phyloP scores from a whole-genome alignment of 805 yeast genomes.

The Zygosaccharomyces bailii region DNA sequence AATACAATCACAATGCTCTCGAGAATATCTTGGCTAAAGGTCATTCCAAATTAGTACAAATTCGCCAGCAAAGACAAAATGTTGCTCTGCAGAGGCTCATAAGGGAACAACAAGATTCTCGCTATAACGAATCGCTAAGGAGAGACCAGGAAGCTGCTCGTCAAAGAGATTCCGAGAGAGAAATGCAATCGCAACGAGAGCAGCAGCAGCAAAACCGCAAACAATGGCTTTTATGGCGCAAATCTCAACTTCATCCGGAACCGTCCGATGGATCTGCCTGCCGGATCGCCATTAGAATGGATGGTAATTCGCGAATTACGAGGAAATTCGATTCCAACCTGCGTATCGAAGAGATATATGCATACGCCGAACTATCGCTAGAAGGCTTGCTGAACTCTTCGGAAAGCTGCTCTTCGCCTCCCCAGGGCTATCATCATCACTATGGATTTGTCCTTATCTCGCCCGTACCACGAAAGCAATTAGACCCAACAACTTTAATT shows the following conservation, averaged over 20 bases:
- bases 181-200: slow-evolving; percentile 28
- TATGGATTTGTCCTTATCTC: slow-evolving; percentile 51
- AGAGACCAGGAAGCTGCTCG: slow-evolving; percentile 57
- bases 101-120: slow-evolving; percentile 70
- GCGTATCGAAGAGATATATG: slow-evolving; percentile 61
- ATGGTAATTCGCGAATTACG: slow-evolving; percentile 56
- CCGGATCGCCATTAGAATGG: slow-evolving; percentile 66
- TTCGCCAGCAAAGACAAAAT: slow-evolving; percentile 63
- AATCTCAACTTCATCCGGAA: slow-evolving; percentile 32
- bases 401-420: slow-evolving; percentile 26
- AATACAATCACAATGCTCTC: slow-evolving; percentile 19
- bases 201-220: slow-evolving; percentile 27
- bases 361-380: slow-evolving; percentile 57
- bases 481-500: slow-evolving; percentile 38
- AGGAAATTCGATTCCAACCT: slow-evolving; percentile 46
- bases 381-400: slow-evolving; percentile 28
- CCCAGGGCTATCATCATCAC: slow-evolving; percentile 42
- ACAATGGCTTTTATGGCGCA: slow-evolving; percentile 52
- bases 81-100: slow-evolving; percentile 54
- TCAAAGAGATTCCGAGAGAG: slow-evolving; percentile 31
- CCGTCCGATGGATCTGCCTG: slow-evolving; percentile 41
- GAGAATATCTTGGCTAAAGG: slow-evolving; percentile 28
- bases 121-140: slow-evolving; percentile 66
- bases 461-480: slow-evolving; percentile 53
- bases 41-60: slow-evolving; percentile 41